A percentile compares a stretch with the other conserved stretches of the same genome.
phyloP scores from a whole-genome alignment of 139 green algal species.

The Deuterostichococcus epilithicus region DNA sequence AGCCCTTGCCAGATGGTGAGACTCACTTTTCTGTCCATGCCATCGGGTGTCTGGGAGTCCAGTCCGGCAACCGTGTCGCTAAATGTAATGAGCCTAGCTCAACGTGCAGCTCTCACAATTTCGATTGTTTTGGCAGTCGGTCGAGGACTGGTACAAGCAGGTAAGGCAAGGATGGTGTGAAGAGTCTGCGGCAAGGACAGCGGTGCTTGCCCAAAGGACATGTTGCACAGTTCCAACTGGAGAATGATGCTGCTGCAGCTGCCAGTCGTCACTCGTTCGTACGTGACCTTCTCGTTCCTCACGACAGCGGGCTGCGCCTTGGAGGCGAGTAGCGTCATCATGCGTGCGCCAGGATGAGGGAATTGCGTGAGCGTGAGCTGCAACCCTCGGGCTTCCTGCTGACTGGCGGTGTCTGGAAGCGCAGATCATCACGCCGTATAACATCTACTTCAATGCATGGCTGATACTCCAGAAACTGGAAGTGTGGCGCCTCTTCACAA shows the following conservation, averaged over 20 bases:
- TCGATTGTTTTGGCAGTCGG: too few relatives aligned
- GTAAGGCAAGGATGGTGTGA: constrained; percentile 15
- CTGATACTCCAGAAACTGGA: constrained; percentile 88
- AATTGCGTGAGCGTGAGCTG: background rate
- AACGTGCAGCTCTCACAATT: too few relatives aligned
- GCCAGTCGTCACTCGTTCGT: constrained; percentile 89
- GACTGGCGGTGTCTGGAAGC: background rate
- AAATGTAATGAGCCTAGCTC: too few relatives aligned
- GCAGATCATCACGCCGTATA: constrained; percentile 91
- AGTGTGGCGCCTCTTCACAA: constrained; percentile 94
- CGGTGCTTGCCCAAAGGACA: background rate
- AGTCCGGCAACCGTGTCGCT: too few relatives aligned
- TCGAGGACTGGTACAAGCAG: constrained; percentile 87
- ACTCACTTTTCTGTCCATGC: too few relatives aligned
- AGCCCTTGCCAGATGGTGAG: too few relatives aligned
- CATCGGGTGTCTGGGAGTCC: too few relatives aligned
- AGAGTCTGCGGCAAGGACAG: background rate
- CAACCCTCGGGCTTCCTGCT: background rate
- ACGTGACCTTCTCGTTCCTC: constrained; percentile 91
- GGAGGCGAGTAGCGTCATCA: constrained; percentile 62
- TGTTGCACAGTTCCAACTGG: background rate
- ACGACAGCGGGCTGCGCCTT: constrained; percentile 90
- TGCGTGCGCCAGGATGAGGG: background rate
- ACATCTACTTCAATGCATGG: constrained; percentile 95
- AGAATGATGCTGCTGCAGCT: constrained; percentile 58